Percentiles rank a stretch among this genome's conserved stretches.
phyloP scores from a whole-genome alignment of 768 basidiomycete species.

The Rhodocollybia butyracea region DNA sequence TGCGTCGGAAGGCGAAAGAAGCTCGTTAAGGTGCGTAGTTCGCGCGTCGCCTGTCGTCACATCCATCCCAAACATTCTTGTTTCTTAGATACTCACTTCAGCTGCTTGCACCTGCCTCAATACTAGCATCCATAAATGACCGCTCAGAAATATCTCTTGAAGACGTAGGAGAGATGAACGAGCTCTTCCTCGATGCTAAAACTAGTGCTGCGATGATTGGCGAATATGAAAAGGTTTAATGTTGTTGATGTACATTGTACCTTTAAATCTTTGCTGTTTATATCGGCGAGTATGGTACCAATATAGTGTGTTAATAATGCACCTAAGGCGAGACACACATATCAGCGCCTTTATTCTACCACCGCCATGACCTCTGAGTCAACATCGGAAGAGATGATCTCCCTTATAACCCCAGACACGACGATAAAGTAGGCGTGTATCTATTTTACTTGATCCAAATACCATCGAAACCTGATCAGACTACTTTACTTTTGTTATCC shows the following conservation, averaged over 20 bases:
- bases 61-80: conserved; percentile 8
- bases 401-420: conserved; percentile 4
- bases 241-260: neutral
- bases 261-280: neutral
- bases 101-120: conserved; percentile 85
- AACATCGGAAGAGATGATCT: neutral
- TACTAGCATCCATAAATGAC: conserved; percentile 75
- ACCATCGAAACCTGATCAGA: neutral
- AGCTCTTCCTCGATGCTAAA: conserved; percentile 94
- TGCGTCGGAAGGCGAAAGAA: conserved; percentile 77
- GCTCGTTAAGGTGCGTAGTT: conserved; percentile 66
- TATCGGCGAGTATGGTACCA: too few relatives aligned
- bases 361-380: too few relatives aligned
- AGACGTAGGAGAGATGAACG: conserved; percentile 91
- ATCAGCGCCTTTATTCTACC: too few relatives aligned
- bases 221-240: conserved; percentile 4
- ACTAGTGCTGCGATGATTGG: conserved; percentile 61
- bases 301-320: too few relatives aligned
- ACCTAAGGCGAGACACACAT: too few relatives aligned
- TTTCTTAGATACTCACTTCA: conserved; percentile 80
- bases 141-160: conserved; percentile 80
- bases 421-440: conserved; percentile 5
- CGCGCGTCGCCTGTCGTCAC: neutral
- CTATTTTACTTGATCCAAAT: neutral
- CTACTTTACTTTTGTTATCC: neutral